Evolutionary conservation across 2,329 filamentous ascomycete species (phyloP).

Genomic region (Colletotrichum simmondsii): DNA sequence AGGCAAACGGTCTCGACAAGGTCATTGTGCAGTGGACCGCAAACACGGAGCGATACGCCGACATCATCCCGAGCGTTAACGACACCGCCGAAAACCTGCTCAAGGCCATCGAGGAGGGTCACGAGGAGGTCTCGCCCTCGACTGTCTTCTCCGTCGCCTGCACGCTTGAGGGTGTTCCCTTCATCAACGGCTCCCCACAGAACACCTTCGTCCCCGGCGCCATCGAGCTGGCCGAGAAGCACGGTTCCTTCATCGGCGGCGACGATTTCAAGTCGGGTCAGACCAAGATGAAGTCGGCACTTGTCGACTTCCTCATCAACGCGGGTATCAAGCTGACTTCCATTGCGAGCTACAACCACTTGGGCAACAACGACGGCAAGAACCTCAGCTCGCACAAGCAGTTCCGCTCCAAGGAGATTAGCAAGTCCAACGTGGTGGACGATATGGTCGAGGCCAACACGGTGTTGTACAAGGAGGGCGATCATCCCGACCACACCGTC

Average conservation of each 20-base stretch:
- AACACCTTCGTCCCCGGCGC: conserved; percentile 98
- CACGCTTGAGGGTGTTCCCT: conserved; percentile 89
- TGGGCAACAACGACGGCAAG: conserved; percentile 99
- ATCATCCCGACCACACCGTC: conserved; percentile 97
- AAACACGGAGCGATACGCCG: conserved; percentile 97
- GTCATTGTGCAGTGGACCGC: conserved; percentile 98
- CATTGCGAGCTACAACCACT: conserved; percentile 98
- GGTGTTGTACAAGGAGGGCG: conserved; percentile 88
- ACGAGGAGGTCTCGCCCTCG: conserved; percentile 92
- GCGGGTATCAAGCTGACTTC: conserved; percentile 99
- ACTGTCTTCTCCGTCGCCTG: conserved; percentile 96
- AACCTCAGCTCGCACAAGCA: conserved; percentile 97
- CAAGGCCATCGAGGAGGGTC: conserved; percentile 85
- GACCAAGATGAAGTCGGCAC: conserved; percentile 99
- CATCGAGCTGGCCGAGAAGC: conserved; percentile 87
- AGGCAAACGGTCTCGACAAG: conserved; percentile 86
- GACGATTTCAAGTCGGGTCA: conserved; percentile 99
- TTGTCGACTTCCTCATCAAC: conserved; percentile 98
- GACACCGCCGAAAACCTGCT: conserved; percentile 96
- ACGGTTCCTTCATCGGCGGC: conserved; percentile 91
- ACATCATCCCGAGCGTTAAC: conserved; percentile 88
- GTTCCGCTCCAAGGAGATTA: conserved; percentile 99
- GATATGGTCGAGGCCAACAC: conserved; percentile 98
- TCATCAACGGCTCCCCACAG: conserved; percentile 99
- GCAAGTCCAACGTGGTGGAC: conserved; percentile 98